These are phyloP conservation scores for Phyllosticta citrichinensis DNA, from an alignment of 2,329 filamentous ascomycete species.

Conservation along the genomic window DNA sequence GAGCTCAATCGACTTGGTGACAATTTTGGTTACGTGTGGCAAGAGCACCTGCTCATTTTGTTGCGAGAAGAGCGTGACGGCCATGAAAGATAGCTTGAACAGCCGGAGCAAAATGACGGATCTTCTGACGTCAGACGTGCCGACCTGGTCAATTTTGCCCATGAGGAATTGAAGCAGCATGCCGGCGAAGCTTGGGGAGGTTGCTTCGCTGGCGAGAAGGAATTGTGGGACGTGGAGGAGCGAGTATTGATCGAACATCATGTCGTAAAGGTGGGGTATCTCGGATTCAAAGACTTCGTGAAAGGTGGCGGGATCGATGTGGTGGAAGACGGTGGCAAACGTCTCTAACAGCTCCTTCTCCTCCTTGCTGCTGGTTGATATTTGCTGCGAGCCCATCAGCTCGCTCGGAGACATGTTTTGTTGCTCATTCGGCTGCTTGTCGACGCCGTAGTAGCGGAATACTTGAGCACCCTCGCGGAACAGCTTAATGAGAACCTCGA, in stretches of 20 bases:
- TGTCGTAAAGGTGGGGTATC: slow-evolving; percentile 91
- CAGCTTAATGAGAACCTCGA: slow-evolving; percentile 89
- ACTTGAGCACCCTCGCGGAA: slow-evolving; percentile 95
- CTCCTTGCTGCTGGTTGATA: slow-evolving; percentile 76
- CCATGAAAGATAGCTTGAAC: slow-evolving; percentile 99
- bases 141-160: slow-evolving; percentile 91
- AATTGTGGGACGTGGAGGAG: slow-evolving; percentile 95
- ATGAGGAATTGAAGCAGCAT: slow-evolving; percentile 98
- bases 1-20: slow-evolving; percentile 92
- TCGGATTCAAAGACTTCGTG: slow-evolving; percentile 97
- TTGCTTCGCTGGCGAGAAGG: slow-evolving; percentile 96
- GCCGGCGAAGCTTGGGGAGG: slow-evolving; percentile 91
- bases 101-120: slow-evolving; percentile 86
- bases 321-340: slow-evolving; percentile 97
- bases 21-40: slow-evolving; percentile 93
- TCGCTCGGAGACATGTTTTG: slow-evolving; percentile 76
- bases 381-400: slow-evolving; percentile 89
- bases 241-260: slow-evolving; percentile 94
- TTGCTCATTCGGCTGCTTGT: slow-evolving; percentile 63
- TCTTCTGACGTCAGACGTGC: slow-evolving; percentile 81
- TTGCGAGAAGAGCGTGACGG: slow-evolving; percentile 85
- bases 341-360: slow-evolving; percentile 96
- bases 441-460: slow-evolving; percentile 92
- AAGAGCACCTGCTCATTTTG: slow-evolving; percentile 94
- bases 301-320: slow-evolving; percentile 95